A percentile compares a stretch with the other conserved stretches of the same genome.
Evolutionary conservation across 345 rosid genomes (phyloP).

Genomic region (Citrus maxima): DNA sequence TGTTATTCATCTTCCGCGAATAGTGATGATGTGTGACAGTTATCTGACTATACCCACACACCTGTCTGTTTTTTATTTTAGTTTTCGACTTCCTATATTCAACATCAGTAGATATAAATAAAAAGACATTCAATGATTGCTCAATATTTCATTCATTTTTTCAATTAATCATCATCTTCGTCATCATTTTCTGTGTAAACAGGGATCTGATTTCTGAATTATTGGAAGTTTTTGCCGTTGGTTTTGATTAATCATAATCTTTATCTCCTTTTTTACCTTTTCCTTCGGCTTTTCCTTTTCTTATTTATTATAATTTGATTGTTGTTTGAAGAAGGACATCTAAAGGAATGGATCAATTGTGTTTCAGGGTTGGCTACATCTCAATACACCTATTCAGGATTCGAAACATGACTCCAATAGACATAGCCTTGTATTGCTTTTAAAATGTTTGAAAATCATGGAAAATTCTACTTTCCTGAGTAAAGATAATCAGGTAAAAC

Average conservation of each 20-base stretch:
- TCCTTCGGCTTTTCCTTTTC: background rate
- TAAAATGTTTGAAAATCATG: conserved; percentile 89
- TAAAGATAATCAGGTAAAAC: conserved; percentile 76
- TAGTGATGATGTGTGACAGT: background rate
- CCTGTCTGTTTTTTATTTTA: background rate
- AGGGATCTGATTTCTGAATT: background rate
- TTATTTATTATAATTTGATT: background rate
- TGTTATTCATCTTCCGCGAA: background rate
- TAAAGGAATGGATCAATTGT: conserved; percentile 9
- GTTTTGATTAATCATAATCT: background rate
- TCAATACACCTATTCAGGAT: conserved; percentile 29
- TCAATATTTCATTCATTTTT: background rate
- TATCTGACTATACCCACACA: background rate
- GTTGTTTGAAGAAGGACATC: conserved; percentile 6
- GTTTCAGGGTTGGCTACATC: conserved; percentile 47
- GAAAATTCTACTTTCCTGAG: conserved; percentile 94
- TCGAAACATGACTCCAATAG: conserved; percentile 38
- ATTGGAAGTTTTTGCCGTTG: background rate
- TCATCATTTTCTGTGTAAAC: background rate
- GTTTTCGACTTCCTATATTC: background rate
- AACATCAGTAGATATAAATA: background rate
- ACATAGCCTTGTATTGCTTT: conserved; percentile 53
- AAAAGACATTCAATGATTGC: background rate
- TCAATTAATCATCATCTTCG: background rate
- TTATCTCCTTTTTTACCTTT: background rate